A percentile compares a stretch with the other conserved stretches of the same genome.
Evolutionary conservation across 139 green algal genomes (phyloP).

Genomic region (Astrephomene gubernaculifera): DNA sequence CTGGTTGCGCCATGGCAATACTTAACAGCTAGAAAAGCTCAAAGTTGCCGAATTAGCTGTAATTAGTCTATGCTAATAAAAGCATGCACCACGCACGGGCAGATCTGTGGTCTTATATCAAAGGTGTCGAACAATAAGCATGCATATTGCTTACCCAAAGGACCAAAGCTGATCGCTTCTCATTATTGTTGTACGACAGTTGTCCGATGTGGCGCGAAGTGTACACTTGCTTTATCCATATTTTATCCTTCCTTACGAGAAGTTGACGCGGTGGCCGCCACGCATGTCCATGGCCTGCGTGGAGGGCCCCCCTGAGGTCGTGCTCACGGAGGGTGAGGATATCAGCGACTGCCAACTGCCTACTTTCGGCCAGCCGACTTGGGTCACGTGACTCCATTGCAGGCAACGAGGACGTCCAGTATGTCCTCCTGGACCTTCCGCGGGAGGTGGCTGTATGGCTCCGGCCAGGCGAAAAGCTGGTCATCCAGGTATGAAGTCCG

Average conservation of each 20-base stretch:
- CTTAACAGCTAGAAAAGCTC: too few relatives aligned
- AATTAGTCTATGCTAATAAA: too few relatives aligned
- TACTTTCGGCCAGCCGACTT: too few relatives aligned
- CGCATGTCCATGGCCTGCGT: constrained; percentile 20
- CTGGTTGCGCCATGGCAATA: too few relatives aligned
- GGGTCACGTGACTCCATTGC: too few relatives aligned
- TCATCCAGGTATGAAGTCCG: constrained; percentile 19
- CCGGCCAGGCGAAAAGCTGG: neutral
- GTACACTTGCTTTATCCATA: neutral
- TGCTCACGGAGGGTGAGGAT: constrained; percentile 30
- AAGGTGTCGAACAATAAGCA: too few relatives aligned
- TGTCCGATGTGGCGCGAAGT: neutral
- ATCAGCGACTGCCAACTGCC: neutral
- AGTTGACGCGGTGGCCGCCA: neutral
- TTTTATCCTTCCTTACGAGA: neutral
- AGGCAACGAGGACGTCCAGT: constrained; percentile 43
- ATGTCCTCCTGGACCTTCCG: constrained; percentile 38
- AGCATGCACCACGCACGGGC: too few relatives aligned
- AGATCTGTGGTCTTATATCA: too few relatives aligned
- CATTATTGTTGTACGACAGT: neutral
- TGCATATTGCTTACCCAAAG: too few relatives aligned
- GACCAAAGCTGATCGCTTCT: neutral
- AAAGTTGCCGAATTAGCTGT: too few relatives aligned
- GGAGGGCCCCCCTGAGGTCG: constrained; percentile 27
- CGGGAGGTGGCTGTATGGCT: constrained; percentile 24